A percentile compares a stretch with the other conserved stretches of the same genome.
These are phyloP conservation scores for Entrophospora sp. DNA, from an alignment of 192 early-diverging fungal species.

Conservation along the genomic window DNA sequence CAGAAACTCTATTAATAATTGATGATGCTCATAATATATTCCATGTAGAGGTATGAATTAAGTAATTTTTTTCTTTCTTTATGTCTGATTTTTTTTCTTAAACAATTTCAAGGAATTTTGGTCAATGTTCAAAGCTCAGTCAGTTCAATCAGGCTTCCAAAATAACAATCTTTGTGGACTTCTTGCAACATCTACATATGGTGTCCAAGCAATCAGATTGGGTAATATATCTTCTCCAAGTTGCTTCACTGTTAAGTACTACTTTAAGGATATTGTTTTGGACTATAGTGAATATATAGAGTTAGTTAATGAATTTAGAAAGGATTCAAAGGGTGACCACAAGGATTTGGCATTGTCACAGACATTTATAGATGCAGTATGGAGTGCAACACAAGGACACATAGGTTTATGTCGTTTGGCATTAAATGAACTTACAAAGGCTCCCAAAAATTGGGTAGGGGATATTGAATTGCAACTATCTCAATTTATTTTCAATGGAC, in stretches of 20 bases:
- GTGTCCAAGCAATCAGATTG: neutral
- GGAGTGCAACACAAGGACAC: neutral
- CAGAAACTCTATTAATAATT: neutral
- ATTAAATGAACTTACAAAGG: neutral
- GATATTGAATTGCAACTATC: neutral
- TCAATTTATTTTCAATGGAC: neutral
- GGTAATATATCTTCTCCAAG: neutral
- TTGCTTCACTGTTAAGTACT: neutral
- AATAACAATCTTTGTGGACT: neutral
- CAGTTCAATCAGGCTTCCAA: neutral
- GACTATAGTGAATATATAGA: neutral
- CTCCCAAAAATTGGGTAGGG: constrained; percentile 3
- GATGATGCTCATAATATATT: neutral
- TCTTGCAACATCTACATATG: constrained; percentile 3
- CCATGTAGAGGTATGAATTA: neutral
- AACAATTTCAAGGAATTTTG: constrained; percentile 8
- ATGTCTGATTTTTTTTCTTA: no score
- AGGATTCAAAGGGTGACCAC: neutral
- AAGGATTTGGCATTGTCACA: neutral
- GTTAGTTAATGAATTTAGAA: neutral
- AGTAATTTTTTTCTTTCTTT: neutral
- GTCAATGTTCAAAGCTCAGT: neutral
- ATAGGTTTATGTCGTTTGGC: constrained; percentile 1
- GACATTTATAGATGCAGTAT: constrained; percentile 7
- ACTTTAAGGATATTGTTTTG: constrained; percentile 7